These are phyloP conservation scores for Diaporthe ilicicola DNA, from an alignment of 2,329 filamentous ascomycete genomes.

Conservation along the genomic window DNA sequence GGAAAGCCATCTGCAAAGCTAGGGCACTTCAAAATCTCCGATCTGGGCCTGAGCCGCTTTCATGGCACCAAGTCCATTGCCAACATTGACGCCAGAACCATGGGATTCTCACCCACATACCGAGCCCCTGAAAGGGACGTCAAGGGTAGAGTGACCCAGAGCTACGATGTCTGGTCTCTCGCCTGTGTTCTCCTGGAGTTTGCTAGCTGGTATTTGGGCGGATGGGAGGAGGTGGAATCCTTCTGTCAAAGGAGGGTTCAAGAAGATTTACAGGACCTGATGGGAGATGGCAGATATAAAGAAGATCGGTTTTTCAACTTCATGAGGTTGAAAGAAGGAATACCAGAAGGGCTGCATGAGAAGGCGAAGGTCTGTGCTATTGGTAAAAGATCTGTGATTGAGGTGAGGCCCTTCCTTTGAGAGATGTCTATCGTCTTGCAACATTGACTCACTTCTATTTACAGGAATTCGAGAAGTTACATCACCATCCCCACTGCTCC, in stretches of 20 bases:
- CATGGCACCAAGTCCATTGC: background rate
- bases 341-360: background rate
- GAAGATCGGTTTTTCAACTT: background rate
- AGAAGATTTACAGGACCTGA: background rate
- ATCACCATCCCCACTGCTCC: background rate
- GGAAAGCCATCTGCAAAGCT: background rate
- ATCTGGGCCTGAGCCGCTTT: background rate
- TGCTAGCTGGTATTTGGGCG: background rate
- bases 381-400: background rate
- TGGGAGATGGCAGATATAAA: background rate
- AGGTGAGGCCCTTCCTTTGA: no score
- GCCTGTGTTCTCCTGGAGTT: background rate
- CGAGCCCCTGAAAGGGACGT: background rate
- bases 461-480: background rate
- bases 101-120: background rate
- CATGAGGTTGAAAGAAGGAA: background rate
- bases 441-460: background rate
- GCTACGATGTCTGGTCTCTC: conserved; percentile 3
- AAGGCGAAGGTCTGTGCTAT: background rate
- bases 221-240: background rate
- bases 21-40: background rate
- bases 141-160: background rate
- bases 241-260: background rate
- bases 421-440: no score
- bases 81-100: background rate